Percentiles rank a stretch among this genome's conserved stretches.
Evolutionary conservation across 169 alveolate genomes (phyloP).

Genomic region (Eimeria acervulina): DNA sequence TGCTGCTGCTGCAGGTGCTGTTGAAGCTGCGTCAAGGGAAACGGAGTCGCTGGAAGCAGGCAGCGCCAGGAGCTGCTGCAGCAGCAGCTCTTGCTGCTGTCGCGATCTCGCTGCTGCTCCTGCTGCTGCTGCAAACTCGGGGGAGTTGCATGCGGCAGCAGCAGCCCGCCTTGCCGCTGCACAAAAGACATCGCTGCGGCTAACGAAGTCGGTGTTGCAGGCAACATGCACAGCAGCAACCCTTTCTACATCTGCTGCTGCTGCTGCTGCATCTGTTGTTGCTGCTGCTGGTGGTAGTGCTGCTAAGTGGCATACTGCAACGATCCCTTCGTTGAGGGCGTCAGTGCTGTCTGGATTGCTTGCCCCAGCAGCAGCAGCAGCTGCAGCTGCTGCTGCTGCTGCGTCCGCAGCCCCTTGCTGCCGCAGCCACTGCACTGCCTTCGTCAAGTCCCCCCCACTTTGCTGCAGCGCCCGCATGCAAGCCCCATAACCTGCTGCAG

Average conservation of each 20-base stretch:
- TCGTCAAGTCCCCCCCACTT: conserved; percentile 11
- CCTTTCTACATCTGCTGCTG: background rate
- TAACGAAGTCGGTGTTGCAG: conserved; percentile 30
- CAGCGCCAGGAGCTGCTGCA: conserved; percentile 49
- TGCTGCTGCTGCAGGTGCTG: background rate
- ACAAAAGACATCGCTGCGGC: conserved; percentile 11
- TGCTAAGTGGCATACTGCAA: background rate
- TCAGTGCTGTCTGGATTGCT: background rate
- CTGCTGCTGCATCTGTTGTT: background rate
- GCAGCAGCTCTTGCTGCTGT: background rate
- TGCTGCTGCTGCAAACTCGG: background rate
- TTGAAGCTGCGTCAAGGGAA: background rate
- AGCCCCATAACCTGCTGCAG: conserved; percentile 44
- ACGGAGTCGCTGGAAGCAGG: no score
- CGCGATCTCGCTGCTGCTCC: background rate
- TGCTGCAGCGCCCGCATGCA: conserved; percentile 36
- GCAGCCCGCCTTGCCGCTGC: conserved; percentile 34
- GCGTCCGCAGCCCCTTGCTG: conserved; percentile 56
- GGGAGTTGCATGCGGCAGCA: conserved; percentile 41
- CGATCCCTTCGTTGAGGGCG: background rate
- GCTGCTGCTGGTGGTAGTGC: background rate
- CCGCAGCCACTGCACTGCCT: conserved; percentile 63
- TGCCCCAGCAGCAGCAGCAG: conserved; percentile 15
- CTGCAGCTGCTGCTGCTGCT: conserved; percentile 62
- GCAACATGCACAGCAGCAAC: conserved; percentile 49